A percentile compares a stretch with the other conserved stretches of the same genome.
Conservation (phyloP, 495 filamentous ascomycete genomes). For the Aspergillus ellipticus region DNA sequence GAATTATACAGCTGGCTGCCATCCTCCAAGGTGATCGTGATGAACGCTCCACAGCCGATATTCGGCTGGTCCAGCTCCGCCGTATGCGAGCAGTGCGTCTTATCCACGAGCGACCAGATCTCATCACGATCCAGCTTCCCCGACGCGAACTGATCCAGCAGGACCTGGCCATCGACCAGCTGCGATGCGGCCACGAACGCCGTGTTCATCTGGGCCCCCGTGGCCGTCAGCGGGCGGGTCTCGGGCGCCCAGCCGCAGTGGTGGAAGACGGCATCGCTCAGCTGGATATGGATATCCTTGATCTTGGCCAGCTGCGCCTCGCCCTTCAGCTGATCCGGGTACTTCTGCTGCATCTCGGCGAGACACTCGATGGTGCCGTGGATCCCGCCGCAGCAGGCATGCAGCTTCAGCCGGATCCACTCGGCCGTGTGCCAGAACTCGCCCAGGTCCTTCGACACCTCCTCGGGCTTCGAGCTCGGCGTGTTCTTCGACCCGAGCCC, state of each 20-base stretch:
- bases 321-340: conserved; percentile 17
- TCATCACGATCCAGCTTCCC: conserved; percentile 34
- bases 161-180: conserved; percentile 27
- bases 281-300: conserved; percentile 24
- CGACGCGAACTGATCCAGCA: conserved; percentile 28
- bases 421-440: conserved; percentile 33
- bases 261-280: conserved; percentile 28
- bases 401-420: conserved; percentile 35
- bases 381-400: conserved; percentile 37
- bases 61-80: conserved; percentile 8
- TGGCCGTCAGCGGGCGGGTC: conserved; percentile 30
- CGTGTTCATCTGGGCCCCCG: conserved; percentile 43
- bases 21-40: not conserved
- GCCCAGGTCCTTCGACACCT: conserved; percentile 34
- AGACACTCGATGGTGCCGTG: conserved; percentile 32
- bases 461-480: conserved; percentile 24
- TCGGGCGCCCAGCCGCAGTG: conserved; percentile 36
- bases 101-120: conserved; percentile 35
- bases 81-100: conserved; percentile 32
- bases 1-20: not conserved
- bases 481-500: conserved; percentile 27
- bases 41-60: not conserved
- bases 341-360: conserved; percentile 18
- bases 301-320: conserved; percentile 9
- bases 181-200: conserved; percentile 2